phyloP scores from a whole-genome alignment of 2,329 filamentous ascomycete genomes.

The Alternaria sp. region DNA sequence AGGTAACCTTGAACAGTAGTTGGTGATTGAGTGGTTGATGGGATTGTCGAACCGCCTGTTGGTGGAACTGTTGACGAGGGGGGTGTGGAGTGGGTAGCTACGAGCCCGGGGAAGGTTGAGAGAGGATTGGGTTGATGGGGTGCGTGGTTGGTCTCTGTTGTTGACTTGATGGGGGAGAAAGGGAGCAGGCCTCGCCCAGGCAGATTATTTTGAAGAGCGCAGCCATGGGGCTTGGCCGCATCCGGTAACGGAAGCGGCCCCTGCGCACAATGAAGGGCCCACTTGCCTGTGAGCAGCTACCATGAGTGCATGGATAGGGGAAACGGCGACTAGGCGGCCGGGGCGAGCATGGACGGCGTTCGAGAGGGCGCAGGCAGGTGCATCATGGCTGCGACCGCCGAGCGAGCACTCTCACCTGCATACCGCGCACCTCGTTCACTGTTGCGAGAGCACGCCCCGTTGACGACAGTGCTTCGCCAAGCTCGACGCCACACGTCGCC shows the following conservation, averaged over 20 bases:
- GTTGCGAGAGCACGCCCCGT: neutral
- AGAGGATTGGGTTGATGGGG: slow-evolving; percentile 43
- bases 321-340: slow-evolving; percentile 9
- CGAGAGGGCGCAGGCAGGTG: neutral
- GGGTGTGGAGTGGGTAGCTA: slow-evolving; percentile 62
- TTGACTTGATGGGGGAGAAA: slow-evolving; percentile 46
- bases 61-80: slow-evolving; percentile 62
- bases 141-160: slow-evolving; percentile 37
- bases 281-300: slow-evolving; percentile 27
- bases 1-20: slow-evolving; percentile 52
- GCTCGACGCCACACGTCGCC: slow-evolving; percentile 5
- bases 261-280: slow-evolving; percentile 29
- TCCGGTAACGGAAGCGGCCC: slow-evolving; percentile 38
- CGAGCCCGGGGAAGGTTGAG: slow-evolving; percentile 51
- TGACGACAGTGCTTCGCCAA: neutral
- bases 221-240: slow-evolving; percentile 34
- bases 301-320: slow-evolving; percentile 19
- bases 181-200: slow-evolving; percentile 28
- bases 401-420: too few species aligned
- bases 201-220: slow-evolving; percentile 26
- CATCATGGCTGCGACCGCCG: neutral
- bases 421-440: too few species aligned
- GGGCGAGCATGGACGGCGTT: neutral
- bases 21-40: slow-evolving; percentile 38
- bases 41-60: slow-evolving; percentile 57